Evolutionary conservation across 345 rosid genomes (phyloP), one percentile per base, ranked within the genome.

Genomic region (Eucalyptus shirleyi): DNA sequence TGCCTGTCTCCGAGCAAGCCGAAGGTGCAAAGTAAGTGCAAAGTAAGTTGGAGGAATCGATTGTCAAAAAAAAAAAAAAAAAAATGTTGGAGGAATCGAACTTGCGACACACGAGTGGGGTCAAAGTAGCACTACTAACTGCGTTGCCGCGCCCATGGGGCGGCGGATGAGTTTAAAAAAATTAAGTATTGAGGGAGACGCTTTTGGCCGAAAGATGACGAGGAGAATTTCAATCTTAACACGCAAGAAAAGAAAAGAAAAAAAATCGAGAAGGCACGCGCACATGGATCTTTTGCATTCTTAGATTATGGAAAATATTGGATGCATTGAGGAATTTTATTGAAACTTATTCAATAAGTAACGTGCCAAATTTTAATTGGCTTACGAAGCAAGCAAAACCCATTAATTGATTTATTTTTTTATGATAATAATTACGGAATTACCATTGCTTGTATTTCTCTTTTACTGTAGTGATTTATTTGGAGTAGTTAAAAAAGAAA

Each of bases 381-480:
- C 15, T 28, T 28, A 12, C 1, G 4, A 60, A 60, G 8, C 0
- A 28, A 60, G 34, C 16, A 1, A 12, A 0, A 13, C 69, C 8
- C 18, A 14, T 30, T 34, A 62, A 60, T 60, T 7, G 17, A 56
- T 24, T 56, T 56, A 1, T 56, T 56, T 2, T 56, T 56, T 56
- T 56, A 9, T 1, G 4, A 26, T 60, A 12, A 60, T 60, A 60
- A 60, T 28, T 28, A 6, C 0, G 0, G 32, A 60, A 15, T 12
- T 60, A 12, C 9, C 16, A 13, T 60, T 60, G 32, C 69, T 60
- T 60, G 32, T 60, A 6, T 60, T 26, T 28, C 16, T 60, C 6
- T 60, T 28, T 28, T 26, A 3, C 32, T 1, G 0, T 12, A 60
- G 32, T 13, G 32, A 60, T 60, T 13, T 60, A 7, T 4, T 9